A percentile compares a stretch with the other conserved stretches of the same genome.
phyloP scores from a whole-genome alignment of 176 grass and related monocot genomes.

The Avena eriantha region DNA sequence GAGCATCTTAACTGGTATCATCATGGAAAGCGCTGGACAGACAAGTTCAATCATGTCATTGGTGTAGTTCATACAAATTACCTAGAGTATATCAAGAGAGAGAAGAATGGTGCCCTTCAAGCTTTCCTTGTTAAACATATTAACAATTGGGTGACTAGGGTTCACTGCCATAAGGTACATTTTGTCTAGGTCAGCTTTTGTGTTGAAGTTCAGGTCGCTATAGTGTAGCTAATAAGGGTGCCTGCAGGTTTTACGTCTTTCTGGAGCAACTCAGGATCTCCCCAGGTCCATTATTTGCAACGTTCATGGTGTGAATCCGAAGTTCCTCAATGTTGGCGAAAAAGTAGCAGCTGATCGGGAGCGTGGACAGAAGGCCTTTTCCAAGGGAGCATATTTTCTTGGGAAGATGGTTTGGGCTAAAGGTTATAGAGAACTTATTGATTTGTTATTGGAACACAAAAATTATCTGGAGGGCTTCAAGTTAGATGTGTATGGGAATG shows the following conservation, averaged over 20 bases:
- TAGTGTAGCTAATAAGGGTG: slow-evolving; percentile 48
- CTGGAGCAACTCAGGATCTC: slow-evolving; percentile 85
- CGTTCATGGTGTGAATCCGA: slow-evolving; percentile 87
- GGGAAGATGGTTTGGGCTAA: slow-evolving; percentile 99
- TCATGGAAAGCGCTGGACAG: slow-evolving; percentile 97
- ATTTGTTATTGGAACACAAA: slow-evolving; percentile 80
- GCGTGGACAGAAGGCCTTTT: slow-evolving; percentile 60
- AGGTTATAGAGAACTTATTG: slow-evolving; percentile 87
- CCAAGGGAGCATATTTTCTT: slow-evolving; percentile 86
- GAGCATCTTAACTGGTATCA: slow-evolving; percentile 99
- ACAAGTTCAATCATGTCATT: slow-evolving; percentile 96
- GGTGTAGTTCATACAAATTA: slow-evolving; percentile 98
- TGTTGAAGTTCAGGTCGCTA: neutral
- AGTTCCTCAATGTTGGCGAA: slow-evolving; percentile 83
- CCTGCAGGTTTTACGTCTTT: slow-evolving; percentile 87
- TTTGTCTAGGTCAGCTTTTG: slow-evolving; percentile 20
- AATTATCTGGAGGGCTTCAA: slow-evolving; percentile 62
- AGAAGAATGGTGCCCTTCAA: slow-evolving; percentile 91
- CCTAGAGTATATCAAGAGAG: slow-evolving; percentile 95
- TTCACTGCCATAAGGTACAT: slow-evolving; percentile 90
- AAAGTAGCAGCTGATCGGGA: slow-evolving; percentile 69
- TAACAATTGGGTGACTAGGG: slow-evolving; percentile 95
- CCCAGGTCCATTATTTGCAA: slow-evolving; percentile 91
- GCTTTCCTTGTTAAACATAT: slow-evolving; percentile 96
- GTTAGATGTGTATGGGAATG: slow-evolving; percentile 83